These are phyloP conservation scores for Colletotrichum filicis DNA, from an alignment of 2,329 filamentous ascomycete genomes.

Conservation along the genomic window DNA sequence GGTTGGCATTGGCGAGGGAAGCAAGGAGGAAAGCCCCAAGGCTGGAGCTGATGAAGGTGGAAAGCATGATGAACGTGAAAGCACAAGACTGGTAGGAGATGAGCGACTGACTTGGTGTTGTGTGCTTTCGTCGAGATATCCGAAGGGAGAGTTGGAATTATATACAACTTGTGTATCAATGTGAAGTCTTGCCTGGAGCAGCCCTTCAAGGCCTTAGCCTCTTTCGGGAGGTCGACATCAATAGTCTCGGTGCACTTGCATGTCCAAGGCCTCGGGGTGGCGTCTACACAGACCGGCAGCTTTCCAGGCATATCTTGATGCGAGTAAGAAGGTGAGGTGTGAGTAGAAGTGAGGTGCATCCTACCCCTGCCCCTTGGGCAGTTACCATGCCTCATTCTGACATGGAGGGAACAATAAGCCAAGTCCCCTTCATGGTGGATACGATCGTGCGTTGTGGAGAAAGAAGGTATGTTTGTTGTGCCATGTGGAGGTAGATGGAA, in stretches of 20 bases:
- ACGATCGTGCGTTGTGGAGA: conserved; percentile 12
- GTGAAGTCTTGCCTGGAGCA: not conserved
- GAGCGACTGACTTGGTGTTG: conserved; percentile 26
- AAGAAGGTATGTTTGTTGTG: conserved; percentile 8
- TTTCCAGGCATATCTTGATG: conserved; percentile 11
- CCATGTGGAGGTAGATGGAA: conserved; percentile 9
- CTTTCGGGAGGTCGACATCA: conserved; percentile 12
- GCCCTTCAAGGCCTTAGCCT: not conserved
- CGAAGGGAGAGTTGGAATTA: conserved; percentile 11
- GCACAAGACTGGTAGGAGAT: conserved; percentile 6
- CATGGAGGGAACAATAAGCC: conserved; percentile 32
- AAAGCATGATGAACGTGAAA: conserved; percentile 14
- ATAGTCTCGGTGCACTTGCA: conserved; percentile 30
- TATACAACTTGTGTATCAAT: conserved; percentile 26
- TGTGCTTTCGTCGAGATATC: not conserved
- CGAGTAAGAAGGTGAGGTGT: conserved; percentile 24
- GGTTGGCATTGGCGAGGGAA: conserved; percentile 19
- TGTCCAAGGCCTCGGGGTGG: conserved; percentile 10
- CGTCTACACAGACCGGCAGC: conserved; percentile 4
- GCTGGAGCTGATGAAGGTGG: conserved; percentile 7
- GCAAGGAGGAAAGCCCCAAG: conserved; percentile 26
- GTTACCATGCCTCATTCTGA: conserved; percentile 16
- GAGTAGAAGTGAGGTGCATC: conserved; percentile 21
- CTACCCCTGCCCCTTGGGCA: conserved; percentile 14
- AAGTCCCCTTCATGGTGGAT: not conserved